Evolutionary conservation across 1,284 basidiomycete genomes (phyloP), one percentile per base, ranked within the genome.

Genomic region (Trametes versicolor): DNA sequence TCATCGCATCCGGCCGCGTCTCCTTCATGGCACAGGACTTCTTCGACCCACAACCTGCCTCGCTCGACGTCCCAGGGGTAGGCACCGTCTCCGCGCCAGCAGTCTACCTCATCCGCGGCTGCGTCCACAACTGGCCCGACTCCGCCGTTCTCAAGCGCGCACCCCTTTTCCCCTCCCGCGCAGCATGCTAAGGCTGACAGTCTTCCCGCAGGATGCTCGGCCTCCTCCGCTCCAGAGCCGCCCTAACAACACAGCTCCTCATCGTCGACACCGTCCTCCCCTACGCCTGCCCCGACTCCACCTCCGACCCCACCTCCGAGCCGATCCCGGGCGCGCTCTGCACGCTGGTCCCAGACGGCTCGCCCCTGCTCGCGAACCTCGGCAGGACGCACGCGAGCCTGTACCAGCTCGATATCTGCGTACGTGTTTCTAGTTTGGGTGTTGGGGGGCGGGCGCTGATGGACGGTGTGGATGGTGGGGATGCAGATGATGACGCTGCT

Each of bases 101-200:
- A 0, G 82, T 90, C 23, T 91, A 87, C 74, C 77, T 91, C 36
- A 79, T 91, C 47, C 87, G 89, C 17, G 85, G 87, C 25, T 82
- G 91, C 49, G 76, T 88, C 49, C 90, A 91, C 71, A 88, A 91
- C 72, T 91, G 89, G 89, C 85, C 89, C 0, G 86, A 91, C 68
- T 79, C 79, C 0, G 69, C 72, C 17, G 64, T 55, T 12, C 41
- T 59, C 37, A 63, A 65, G 55, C 56, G 13, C 34, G 60, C 23
- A 19, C 6, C 32, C 55, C 12, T n/a, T 17, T 36, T n/a, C n/a
- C n/a, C n/a, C n/a, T n/a, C n/a, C 4, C n/a, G 21, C 37, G 4
- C n/a, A 48, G 4, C 47, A 32, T 66, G 0, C 25, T 27, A 0
- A 27, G 23, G 5, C 36, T 57, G n/a, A 45, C 12, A 23, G 72